These are phyloP conservation scores for Vitis riparia DNA, from an alignment of 164 flowering plant species.

Conservation along the genomic window DNA sequence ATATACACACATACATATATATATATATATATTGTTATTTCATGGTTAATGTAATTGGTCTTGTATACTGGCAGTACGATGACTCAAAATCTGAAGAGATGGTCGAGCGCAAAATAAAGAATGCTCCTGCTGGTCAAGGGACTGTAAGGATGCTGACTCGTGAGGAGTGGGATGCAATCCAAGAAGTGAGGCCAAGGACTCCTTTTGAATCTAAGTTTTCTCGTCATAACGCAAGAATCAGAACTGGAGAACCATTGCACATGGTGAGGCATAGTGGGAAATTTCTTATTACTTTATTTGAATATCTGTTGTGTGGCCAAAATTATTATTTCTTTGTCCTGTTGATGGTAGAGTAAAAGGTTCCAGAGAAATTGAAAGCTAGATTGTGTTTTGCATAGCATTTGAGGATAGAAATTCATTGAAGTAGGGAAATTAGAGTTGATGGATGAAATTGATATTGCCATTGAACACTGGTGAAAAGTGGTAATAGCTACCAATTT, in stretches of 20 bases:
- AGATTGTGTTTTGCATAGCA: too few relatives aligned
- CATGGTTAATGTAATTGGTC: not conserved
- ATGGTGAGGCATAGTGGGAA: slow-evolving; percentile 38
- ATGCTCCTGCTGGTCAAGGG: slow-evolving; percentile 83
- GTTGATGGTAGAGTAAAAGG: too few relatives aligned
- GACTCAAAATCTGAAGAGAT: slow-evolving; percentile 71
- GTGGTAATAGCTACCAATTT: too few relatives aligned
- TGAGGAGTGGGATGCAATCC: slow-evolving; percentile 85
- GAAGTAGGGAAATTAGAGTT: too few relatives aligned
- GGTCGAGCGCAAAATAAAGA: slow-evolving; percentile 75
- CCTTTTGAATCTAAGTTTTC: slow-evolving; percentile 94
- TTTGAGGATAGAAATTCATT: too few relatives aligned
- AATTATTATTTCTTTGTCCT: too few relatives aligned
- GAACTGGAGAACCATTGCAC: slow-evolving; percentile 70
- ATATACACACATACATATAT: not conserved
- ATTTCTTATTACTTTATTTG: too few relatives aligned
- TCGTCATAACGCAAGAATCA: slow-evolving; percentile 78
- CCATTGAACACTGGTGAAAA: too few relatives aligned
- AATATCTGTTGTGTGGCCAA: too few relatives aligned
- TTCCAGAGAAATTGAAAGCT: too few relatives aligned
- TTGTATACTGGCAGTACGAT: slow-evolving; percentile 50
- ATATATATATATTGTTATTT: not conserved
- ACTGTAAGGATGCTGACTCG: slow-evolving; percentile 86
- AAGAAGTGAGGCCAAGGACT: slow-evolving; percentile 84
- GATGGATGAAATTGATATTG: too few relatives aligned